A percentile compares a stretch with the other conserved stretches of the same genome.
Evolutionary conservation across 1,139 yeast species (phyloP).

Genomic region (Scheffersomyces cryptocercus): DNA sequence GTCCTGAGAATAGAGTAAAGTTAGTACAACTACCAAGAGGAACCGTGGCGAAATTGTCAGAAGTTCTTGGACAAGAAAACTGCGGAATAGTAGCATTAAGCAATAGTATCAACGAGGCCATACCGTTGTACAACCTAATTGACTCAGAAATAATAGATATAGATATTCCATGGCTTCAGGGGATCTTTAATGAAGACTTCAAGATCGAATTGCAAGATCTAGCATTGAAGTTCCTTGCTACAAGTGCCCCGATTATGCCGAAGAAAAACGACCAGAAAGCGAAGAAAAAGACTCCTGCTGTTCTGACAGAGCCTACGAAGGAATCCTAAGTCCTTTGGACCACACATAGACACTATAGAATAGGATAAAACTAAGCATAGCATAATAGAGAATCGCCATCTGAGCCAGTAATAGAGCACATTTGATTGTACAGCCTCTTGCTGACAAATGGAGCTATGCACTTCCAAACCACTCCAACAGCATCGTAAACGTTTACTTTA

Average conservation of each 20-base stretch:
- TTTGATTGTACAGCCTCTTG: too few relatives aligned
- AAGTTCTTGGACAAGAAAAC: slow-evolving; percentile 27
- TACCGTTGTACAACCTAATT: slow-evolving; percentile 31
- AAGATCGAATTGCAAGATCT: slow-evolving; percentile 26
- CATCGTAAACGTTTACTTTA: too few relatives aligned
- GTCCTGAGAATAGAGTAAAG: slow-evolving; percentile 35
- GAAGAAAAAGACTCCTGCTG: slow-evolving; percentile 6
- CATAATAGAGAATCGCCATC: too few relatives aligned
- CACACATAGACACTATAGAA: too few relatives aligned
- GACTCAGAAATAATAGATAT: slow-evolving; percentile 36
- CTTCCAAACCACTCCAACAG: too few relatives aligned
- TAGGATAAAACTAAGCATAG: too few relatives aligned
- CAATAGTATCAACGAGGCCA: slow-evolving; percentile 22
- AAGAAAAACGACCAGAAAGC: slow-evolving; percentile 26
- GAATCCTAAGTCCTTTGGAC: too few relatives aligned
- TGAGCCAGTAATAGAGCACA: too few relatives aligned
- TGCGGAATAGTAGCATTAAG: slow-evolving; percentile 33
- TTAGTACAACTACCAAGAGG: slow-evolving; percentile 57
- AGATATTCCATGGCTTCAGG: slow-evolving; percentile 47
- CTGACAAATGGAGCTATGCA: too few relatives aligned
- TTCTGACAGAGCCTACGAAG: background rate
- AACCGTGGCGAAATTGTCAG: slow-evolving; percentile 37
- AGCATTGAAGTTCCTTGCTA: slow-evolving; percentile 37
- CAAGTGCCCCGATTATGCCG: slow-evolving; percentile 40
- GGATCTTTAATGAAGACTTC: slow-evolving; percentile 21